Conservation (phyloP, 2,329 filamentous ascomycete genomes). For the Phoma sp. region DNA sequence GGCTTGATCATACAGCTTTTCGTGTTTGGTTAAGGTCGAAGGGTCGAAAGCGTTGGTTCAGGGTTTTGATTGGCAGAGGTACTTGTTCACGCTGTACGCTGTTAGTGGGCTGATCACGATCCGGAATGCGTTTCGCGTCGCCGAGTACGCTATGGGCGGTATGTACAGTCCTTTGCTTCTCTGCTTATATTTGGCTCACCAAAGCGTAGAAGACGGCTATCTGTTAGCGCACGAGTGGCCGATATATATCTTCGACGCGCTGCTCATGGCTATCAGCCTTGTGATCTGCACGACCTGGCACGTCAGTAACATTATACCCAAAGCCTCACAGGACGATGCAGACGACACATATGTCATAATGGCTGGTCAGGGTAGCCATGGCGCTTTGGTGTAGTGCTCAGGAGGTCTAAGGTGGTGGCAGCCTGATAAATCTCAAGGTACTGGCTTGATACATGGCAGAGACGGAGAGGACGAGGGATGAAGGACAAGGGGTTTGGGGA, state of each 20-base stretch:
- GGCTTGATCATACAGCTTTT: constrained; percentile 63
- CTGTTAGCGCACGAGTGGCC: constrained; percentile 58
- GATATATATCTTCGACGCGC: constrained; percentile 57
- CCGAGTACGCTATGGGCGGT: constrained; percentile 50
- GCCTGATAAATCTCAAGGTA: background rate
- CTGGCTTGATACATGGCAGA: background rate
- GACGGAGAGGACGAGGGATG: background rate
- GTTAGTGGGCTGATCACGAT: constrained; percentile 51
- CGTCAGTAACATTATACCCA: background rate
- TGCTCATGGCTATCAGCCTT: constrained; percentile 50
- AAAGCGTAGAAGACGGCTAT: constrained; percentile 48
- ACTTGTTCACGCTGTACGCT: constrained; percentile 44
- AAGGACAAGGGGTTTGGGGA: background rate
- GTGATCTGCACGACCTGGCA: constrained; percentile 4
- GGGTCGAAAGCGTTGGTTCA: background rate
- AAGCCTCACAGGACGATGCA: too few species aligned
- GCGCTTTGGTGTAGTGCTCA: background rate
- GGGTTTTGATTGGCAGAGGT: constrained; percentile 35
- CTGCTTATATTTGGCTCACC: background rate
- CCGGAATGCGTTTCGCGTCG: constrained; percentile 52
- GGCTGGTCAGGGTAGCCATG: background rate
- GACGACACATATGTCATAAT: background rate
- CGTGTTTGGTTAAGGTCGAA: constrained; percentile 53
- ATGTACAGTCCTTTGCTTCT: background rate
- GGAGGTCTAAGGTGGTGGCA: background rate